Conservation (phyloP, 2,329 filamentous ascomycete species). For the Biscogniauxia marginata region DNA sequence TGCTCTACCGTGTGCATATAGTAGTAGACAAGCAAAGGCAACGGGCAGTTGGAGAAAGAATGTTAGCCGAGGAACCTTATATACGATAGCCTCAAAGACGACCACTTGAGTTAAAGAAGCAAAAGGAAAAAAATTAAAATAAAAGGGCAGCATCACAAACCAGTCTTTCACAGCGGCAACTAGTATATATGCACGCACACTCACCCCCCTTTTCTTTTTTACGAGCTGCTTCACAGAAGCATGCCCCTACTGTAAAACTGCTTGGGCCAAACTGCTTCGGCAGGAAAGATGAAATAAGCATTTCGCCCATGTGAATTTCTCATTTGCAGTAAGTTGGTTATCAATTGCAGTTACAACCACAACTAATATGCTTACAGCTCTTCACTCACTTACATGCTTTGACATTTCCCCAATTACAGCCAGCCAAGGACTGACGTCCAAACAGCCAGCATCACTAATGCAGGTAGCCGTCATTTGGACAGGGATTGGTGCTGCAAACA, state of each 20-base stretch:
- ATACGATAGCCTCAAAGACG: constrained; percentile 23
- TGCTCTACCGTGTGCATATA: neutral
- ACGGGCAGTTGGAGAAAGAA: constrained; percentile 17
- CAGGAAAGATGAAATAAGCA: neutral
- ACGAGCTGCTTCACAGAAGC: constrained; percentile 4
- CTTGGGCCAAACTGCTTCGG: neutral
- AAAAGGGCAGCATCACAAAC: constrained; percentile 9
- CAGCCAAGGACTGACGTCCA: constrained; percentile 26
- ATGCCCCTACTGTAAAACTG: constrained; percentile 2
- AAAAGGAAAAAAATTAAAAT: constrained; percentile 17
- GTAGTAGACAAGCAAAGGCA: constrained; percentile 4
- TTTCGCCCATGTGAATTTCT: neutral
- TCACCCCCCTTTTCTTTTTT: neutral
- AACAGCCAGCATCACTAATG: constrained; percentile 32
- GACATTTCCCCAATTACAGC: constrained; percentile 10
- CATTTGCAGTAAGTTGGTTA: neutral
- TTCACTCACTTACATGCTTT: constrained; percentile 2
- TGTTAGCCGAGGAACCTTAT: constrained; percentile 6
- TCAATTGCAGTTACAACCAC: constrained; percentile 1
- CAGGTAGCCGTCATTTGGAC: constrained; percentile 23
- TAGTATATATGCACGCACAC: constrained; percentile 13
- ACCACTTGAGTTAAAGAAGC: constrained; percentile 12
- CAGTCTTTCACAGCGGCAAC: constrained; percentile 12
- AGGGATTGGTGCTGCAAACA: constrained; percentile 29
- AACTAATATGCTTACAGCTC: neutral